A percentile compares a stretch with the other conserved stretches of the same genome.
Evolutionary conservation across 176 grass and related monocot species (phyloP).

Genomic region (Cymbopogon citratus): DNA sequence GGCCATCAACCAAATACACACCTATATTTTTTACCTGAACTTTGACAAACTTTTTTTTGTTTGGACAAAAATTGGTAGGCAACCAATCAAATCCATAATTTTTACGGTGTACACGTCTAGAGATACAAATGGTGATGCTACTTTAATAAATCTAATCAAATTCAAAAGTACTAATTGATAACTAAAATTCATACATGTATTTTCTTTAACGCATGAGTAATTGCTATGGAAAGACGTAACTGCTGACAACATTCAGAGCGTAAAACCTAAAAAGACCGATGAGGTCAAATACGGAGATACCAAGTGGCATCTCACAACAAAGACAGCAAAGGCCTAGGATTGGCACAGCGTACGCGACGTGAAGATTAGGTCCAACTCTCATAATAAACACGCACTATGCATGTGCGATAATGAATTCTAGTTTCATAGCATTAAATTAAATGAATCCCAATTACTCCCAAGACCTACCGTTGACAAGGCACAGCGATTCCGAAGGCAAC

Average conservation of each 20-base stretch:
- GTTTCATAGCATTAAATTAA: neutral
- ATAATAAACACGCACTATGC: neutral
- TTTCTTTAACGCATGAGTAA: neutral
- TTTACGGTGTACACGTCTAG: too few relatives aligned
- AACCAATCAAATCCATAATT: too few relatives aligned
- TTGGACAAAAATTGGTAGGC: too few relatives aligned
- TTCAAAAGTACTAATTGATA: too few relatives aligned
- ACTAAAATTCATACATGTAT: too few relatives aligned
- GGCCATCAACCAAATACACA: too few relatives aligned
- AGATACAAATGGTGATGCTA: too few relatives aligned
- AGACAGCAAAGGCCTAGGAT: neutral
- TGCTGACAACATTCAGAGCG: neutral
- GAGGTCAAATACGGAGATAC: neutral
- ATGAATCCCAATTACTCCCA: neutral
- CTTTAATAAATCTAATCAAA: too few relatives aligned
- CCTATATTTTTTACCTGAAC: too few relatives aligned
- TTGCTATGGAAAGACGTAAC: conserved; percentile 1
- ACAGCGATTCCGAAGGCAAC: neutral
- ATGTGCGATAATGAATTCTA: neutral
- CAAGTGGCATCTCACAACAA: neutral
- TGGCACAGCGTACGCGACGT: neutral
- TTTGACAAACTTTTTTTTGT: too few relatives aligned
- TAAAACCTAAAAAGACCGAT: too few relatives aligned
- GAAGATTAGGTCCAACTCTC: neutral
- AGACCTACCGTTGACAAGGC: neutral